These are phyloP conservation scores for Ottelia alismoides DNA, from an alignment of 106 monocot species.

Conservation along the genomic window DNA sequence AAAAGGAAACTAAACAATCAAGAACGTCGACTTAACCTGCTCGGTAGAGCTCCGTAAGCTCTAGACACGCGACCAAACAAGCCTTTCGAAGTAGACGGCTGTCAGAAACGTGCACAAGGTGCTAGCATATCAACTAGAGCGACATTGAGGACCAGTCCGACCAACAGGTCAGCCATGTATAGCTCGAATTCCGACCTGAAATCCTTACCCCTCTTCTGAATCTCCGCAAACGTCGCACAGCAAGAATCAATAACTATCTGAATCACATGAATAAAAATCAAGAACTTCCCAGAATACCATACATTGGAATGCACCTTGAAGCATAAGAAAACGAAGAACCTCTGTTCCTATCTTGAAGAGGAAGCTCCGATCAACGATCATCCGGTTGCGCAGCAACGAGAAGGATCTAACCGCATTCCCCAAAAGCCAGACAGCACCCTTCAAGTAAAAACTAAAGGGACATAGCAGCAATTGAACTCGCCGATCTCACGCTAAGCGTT, in stretches of 20 bases:
- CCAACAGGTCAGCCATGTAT: slow-evolving; percentile 75
- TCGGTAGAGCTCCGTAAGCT: slow-evolving; percentile 53
- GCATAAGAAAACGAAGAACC: slow-evolving; percentile 37
- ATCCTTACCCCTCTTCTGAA: slow-evolving; percentile 84
- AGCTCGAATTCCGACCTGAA: slow-evolving; percentile 90
- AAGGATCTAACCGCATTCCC: slow-evolving; percentile 33
- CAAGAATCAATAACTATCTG: slow-evolving; percentile 82
- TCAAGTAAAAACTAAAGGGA: slow-evolving; percentile 4
- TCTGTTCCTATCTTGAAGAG: slow-evolving; percentile 84
- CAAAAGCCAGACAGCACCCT: slow-evolving; percentile 61
- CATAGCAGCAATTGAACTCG: too few species aligned
- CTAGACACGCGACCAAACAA: slow-evolving; percentile 30
- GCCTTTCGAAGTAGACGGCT: slow-evolving; percentile 32
- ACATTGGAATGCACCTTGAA: too few species aligned
- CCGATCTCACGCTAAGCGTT: not conserved
- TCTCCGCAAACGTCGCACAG: slow-evolving; percentile 81
- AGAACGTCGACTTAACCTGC: too few species aligned
- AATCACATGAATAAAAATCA: slow-evolving; percentile 1
- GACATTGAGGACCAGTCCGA: slow-evolving; percentile 66
- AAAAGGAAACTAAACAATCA: too few species aligned
- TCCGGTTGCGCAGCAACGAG: slow-evolving; percentile 55
- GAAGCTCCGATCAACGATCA: slow-evolving; percentile 76
- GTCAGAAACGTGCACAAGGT: slow-evolving; percentile 63
- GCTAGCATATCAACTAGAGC: slow-evolving; percentile 73
- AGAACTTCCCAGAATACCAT: not conserved